These are phyloP conservation scores for Arthrobotrys conoides DNA, from an alignment of 2,329 filamentous ascomycete genomes.

Conservation along the genomic window DNA sequence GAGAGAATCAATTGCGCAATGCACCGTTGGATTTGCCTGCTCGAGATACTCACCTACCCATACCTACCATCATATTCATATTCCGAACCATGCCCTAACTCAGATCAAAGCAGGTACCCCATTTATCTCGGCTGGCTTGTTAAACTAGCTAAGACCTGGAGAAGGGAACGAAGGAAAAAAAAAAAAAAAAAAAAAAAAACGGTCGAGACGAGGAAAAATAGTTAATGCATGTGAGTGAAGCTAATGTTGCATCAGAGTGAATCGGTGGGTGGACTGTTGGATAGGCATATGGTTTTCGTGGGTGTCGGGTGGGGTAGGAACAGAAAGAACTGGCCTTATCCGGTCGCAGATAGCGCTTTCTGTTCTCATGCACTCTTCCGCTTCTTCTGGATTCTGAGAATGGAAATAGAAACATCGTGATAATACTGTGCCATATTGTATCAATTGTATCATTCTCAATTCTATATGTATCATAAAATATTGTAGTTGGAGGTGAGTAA, in stretches of 20 bases:
- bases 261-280: not conserved
- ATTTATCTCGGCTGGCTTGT: no score
- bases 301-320: constrained; percentile 45
- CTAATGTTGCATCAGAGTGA: constrained; percentile 14
- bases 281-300: not conserved
- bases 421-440: not conserved
- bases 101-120: no score
- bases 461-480: no score
- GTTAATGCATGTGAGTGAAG: not conserved
- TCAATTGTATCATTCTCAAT: not conserved
- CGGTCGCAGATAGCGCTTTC: constrained; percentile 18
- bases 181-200: not conserved
- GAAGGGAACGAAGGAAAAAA: not conserved
- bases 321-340: constrained; percentile 19
- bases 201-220: not conserved
- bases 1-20: not conserved
- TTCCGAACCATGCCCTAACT: no score
- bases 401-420: not conserved
- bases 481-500: not conserved
- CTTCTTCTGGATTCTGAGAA: not conserved
- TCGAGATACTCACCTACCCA: no score
- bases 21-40: not conserved
- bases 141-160: not conserved
- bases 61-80: no score
- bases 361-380: not conserved